These are phyloP conservation scores for Bothriochloa decipiens DNA, from an alignment of 176 grass and related monocot species.

Conservation along the genomic window DNA sequence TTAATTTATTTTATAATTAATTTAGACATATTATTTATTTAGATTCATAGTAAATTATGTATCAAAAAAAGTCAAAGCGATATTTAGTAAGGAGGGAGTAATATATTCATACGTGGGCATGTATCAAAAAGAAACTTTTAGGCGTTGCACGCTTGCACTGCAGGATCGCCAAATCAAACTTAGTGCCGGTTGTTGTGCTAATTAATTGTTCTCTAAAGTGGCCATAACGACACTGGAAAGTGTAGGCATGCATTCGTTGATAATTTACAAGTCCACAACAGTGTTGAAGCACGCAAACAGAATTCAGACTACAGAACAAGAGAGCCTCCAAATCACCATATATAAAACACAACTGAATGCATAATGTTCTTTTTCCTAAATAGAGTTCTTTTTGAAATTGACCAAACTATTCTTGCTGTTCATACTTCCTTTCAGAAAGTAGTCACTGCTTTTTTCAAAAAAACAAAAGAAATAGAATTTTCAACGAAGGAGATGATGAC, in stretches of 20 bases:
- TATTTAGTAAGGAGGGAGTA: no score
- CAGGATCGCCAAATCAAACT: neutral
- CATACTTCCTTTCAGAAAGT: conserved; percentile 1
- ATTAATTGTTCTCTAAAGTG: neutral
- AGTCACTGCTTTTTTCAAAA: neutral
- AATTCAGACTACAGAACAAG: neutral
- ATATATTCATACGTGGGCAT: neutral
- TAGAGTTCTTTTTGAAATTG: neutral
- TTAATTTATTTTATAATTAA: no score
- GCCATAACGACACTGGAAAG: neutral
- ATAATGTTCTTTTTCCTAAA: neutral
- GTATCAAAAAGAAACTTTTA: neutral
- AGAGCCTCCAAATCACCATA: neutral
- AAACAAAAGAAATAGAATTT: neutral
- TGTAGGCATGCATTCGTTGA: neutral
- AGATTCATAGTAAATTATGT: no score
- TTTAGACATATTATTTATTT: no score
- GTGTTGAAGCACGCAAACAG: neutral
- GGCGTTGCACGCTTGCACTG: neutral
- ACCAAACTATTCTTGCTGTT: neutral
- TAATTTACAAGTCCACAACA: neutral
- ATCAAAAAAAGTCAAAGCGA: no score
- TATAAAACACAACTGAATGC: neutral
- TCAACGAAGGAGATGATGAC: neutral
- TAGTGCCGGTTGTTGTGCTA: neutral